Evolutionary conservation across 73 alveolate genomes (phyloP).

Genomic region (Uronychia setigera): DNA sequence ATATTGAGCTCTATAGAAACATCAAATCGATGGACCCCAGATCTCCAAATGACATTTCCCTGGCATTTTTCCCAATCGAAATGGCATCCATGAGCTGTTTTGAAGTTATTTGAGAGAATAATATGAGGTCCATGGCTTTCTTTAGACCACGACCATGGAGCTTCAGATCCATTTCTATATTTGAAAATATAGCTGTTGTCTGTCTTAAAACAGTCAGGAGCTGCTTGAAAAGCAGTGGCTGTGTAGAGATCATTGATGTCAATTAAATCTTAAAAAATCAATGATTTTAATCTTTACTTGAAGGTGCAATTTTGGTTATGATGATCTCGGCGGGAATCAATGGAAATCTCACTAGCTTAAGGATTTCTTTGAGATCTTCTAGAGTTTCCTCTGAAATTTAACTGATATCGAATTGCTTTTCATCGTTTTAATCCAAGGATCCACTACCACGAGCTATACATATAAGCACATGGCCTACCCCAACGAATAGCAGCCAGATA

Average conservation of each 20-base stretch:
- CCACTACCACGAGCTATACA: conserved; percentile 59
- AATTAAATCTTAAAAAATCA: conserved; percentile 25
- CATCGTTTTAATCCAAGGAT: conserved; percentile 38
- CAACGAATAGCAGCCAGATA: conserved; percentile 59
- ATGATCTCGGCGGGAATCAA: conserved; percentile 58
- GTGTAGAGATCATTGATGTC: conserved; percentile 37
- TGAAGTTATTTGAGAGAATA: conserved; percentile 46
- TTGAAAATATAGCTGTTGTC: conserved; percentile 27
- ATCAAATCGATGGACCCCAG: conserved; percentile 58
- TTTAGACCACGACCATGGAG: conserved; percentile 65
- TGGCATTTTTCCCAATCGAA: conserved; percentile 67
- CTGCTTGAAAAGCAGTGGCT: conserved; percentile 58
- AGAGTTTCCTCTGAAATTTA: conserved; percentile 11
- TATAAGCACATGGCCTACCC: conserved; percentile 20
- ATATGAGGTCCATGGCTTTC: conserved; percentile 58
- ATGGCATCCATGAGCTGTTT: conserved; percentile 69
- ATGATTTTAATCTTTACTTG: conserved; percentile 16
- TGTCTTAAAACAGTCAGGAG: conserved; percentile 44
- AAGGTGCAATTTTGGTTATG: conserved; percentile 34
- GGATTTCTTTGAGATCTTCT: conserved; percentile 29
- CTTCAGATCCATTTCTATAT: conserved; percentile 57
- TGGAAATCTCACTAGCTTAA: conserved; percentile 48
- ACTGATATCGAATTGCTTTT: conserved; percentile 39
- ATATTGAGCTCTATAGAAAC: conserved; percentile 53
- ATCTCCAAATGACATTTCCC: conserved; percentile 59